A percentile compares a stretch with the other conserved stretches of the same genome.
Conservation (phyloP, 2,329 filamentous ascomycete genomes). For the Penicillium sp. region DNA sequence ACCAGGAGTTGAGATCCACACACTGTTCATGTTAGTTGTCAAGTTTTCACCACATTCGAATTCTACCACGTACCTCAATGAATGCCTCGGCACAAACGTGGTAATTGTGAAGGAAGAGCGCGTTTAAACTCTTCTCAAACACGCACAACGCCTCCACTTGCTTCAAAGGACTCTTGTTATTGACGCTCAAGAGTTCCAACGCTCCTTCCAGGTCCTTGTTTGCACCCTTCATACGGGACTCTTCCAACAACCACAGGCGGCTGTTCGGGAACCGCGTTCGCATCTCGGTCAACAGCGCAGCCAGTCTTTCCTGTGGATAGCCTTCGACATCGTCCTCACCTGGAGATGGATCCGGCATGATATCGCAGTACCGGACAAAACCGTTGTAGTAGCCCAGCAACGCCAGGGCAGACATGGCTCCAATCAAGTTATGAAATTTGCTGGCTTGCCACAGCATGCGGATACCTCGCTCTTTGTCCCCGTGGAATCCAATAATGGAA, state of each 20-base stretch:
- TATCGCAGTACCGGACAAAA: conserved; percentile 79
- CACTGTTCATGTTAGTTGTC: conserved; percentile 43
- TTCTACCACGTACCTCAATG: conserved; percentile 46
- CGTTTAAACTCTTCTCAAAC: conserved; percentile 75
- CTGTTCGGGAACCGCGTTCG: conserved; percentile 71
- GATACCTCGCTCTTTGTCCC: conserved; percentile 76
- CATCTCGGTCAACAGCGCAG: conserved; percentile 65
- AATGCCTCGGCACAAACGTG: conserved; percentile 67
- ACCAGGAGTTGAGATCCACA: conserved; percentile 82
- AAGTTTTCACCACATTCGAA: not conserved
- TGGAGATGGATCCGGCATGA: conserved; percentile 55
- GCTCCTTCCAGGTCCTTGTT: conserved; percentile 62
- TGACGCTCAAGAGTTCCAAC: conserved; percentile 57
- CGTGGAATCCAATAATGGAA: conserved; percentile 82
- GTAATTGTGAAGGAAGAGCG: conserved; percentile 76
- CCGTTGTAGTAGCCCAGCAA: conserved; percentile 85
- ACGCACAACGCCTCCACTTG: conserved; percentile 79
- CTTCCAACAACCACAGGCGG: conserved; percentile 80
- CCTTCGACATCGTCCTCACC: conserved; percentile 55
- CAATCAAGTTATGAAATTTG: conserved; percentile 79
- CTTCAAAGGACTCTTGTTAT: conserved; percentile 66
- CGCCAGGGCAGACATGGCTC: conserved; percentile 77
- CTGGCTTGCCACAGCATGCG: conserved; percentile 87
- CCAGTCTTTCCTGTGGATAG: conserved; percentile 65
- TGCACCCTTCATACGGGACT: conserved; percentile 68